These are phyloP conservation scores for Naganishia albida DNA, from an alignment of 1,284 basidiomycete genomes.

Conservation along the genomic window DNA sequence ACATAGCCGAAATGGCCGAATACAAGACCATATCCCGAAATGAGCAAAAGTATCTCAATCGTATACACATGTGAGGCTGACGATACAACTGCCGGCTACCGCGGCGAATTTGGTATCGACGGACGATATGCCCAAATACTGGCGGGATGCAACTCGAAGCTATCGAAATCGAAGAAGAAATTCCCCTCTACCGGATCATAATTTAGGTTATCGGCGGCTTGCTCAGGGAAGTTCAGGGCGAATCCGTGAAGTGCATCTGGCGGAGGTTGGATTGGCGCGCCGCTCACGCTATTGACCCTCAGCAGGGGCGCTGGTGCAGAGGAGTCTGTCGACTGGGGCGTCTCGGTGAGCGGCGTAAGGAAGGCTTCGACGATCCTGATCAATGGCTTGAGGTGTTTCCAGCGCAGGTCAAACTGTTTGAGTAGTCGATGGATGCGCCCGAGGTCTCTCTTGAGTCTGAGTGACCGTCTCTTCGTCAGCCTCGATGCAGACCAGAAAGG, in stretches of 20 bases:
- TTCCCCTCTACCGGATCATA: conserved; percentile 22
- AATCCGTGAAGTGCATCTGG: background rate
- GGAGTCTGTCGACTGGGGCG: background rate
- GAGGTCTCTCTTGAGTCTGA: conserved; percentile 23
- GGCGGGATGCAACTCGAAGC: conserved; percentile 34
- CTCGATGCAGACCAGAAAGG: background rate
- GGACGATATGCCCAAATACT: conserved; percentile 31
- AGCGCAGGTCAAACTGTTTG: conserved; percentile 16
- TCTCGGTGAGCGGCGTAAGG: conserved; percentile 1
- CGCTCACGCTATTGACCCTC: background rate
- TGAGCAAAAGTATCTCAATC: too few species aligned
- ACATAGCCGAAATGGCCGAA: too few species aligned
- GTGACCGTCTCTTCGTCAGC: background rate
- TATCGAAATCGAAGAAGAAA: conserved; percentile 36
- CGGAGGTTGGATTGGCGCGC: background rate
- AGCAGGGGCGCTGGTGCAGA: conserved; percentile 1
- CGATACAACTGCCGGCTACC: conserved; percentile 35
- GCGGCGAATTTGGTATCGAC: conserved; percentile 28
- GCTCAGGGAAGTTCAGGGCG: background rate
- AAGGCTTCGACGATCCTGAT: conserved; percentile 28
- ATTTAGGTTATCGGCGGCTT: background rate
- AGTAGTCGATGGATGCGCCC: conserved; percentile 10
- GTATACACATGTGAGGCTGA: conserved; percentile 41
- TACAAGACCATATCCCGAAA: too few species aligned
- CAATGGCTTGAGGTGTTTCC: conserved; percentile 31